Base-by-base conservation (phyloP, 352 stramenopile genomes). In the Thraustochytrium striatum region DNA sequence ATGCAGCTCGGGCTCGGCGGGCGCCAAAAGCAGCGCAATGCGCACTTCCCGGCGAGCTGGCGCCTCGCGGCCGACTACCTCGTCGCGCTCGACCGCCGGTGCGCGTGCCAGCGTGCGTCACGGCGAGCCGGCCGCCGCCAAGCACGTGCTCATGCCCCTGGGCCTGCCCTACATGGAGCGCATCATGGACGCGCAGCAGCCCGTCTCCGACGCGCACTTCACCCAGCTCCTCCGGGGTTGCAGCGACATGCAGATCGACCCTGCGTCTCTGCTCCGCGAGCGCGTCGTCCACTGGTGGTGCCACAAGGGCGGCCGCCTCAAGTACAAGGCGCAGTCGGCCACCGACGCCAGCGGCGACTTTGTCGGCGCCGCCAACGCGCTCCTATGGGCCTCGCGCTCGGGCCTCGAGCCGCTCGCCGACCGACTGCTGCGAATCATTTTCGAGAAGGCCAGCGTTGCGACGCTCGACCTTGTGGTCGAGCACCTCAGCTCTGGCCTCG, bases 281-380 rank as follows among this genome's bases (percentile, higher is more conserved):
- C 65, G 65, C 52, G 52, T 75, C n/a, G 44, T 75, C 41, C 7
- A 72, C 21, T 75, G 65, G 65, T 75, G 65, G 44, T 2, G 25
- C 36, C 68, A 61, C 36, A 21, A 32, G 30, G 52, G 65, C 36
- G 65, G 52, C 32, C 16, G 47, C 16, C 32, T 58, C 65, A n/a
- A 35, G 8, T 28, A 72, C 52, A 43, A 38, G 3, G 16, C 50
- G 28, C 52, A 35, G 19, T n/a, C n/a, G n/a, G n/a, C n/a, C n/a
- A n/a, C n/a, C n/a, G n/a, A n/a, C n/a, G n/a, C n/a, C n/a, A n/a
- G n/a, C n/a, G n/a, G n/a, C n/a, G 16, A 16, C 47, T 55, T 55
- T 25, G 25, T 16, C 25, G 44, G 52, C n/a, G 28, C 68, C 30
- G 43, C 65, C 8, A 75, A 75, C 30, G 65, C 65, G 32, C 50